Conservation (phyloP, 2,329 filamentous ascomycete species). For the Amesomyces nigricolor region DNA sequence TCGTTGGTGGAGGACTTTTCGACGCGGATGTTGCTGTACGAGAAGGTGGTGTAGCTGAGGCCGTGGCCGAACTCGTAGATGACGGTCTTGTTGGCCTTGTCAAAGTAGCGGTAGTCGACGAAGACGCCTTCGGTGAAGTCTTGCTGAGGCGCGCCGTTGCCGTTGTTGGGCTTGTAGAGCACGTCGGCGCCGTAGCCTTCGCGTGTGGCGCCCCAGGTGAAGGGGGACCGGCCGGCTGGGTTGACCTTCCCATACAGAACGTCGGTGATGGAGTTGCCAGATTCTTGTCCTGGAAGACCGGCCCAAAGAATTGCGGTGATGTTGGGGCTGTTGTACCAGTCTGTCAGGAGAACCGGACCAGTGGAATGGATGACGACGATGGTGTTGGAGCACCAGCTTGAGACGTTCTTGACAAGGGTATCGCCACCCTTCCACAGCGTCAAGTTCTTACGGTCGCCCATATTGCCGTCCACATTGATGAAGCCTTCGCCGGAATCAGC, state of each 20-base stretch:
- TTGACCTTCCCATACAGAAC: slow-evolving; percentile 79
- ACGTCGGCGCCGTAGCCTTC: slow-evolving; percentile 64
- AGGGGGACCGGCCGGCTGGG: slow-evolving; percentile 70
- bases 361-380: slow-evolving; percentile 86
- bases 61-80: slow-evolving; percentile 80
- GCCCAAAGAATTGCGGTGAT: slow-evolving; percentile 81
- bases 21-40: slow-evolving; percentile 63
- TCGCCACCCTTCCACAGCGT: slow-evolving; percentile 85
- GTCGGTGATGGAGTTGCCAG: slow-evolving; percentile 71
- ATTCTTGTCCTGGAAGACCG: slow-evolving; percentile 76
- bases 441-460: slow-evolving; percentile 86
- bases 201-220: slow-evolving; percentile 67
- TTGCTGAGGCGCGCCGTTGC: slow-evolving; percentile 58
- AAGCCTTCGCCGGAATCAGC: slow-evolving; percentile 82
- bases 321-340: slow-evolving; percentile 71
- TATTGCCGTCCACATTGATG: slow-evolving; percentile 75
- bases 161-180: slow-evolving; percentile 65
- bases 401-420: slow-evolving; percentile 72
- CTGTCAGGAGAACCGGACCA: slow-evolving; percentile 70
- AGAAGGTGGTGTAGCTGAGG: slow-evolving; percentile 73
- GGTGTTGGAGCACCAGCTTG: slow-evolving; percentile 75
- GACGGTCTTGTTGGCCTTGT: slow-evolving; percentile 58
- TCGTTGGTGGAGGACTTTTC: slow-evolving; percentile 41
- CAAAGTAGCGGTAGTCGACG: slow-evolving; percentile 76
- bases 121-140: slow-evolving; percentile 74